Evolutionary conservation across 768 basidiomycete genomes (phyloP).

Genomic region (Leccinum pellstonianum): DNA sequence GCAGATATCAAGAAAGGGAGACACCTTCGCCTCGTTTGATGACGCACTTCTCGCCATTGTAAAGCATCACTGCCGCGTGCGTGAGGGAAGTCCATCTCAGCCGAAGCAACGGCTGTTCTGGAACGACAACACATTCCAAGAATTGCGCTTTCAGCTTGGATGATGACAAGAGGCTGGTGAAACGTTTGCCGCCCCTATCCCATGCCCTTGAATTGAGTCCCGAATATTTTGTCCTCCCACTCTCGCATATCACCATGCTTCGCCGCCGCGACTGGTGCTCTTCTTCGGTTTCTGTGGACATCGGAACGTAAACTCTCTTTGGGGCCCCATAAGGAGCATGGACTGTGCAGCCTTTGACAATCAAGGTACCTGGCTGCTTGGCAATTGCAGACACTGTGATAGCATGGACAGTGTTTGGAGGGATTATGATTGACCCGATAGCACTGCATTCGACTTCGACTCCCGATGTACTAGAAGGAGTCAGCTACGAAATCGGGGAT

Average conservation of each 20-base stretch:
- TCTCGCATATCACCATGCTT: conserved; percentile 62
- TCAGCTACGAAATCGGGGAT: conserved; percentile 5
- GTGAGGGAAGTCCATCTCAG: conserved; percentile 87
- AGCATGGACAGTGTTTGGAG: conserved; percentile 72
- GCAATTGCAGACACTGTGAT: conserved; percentile 71
- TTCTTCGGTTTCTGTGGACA: conserved; percentile 72
- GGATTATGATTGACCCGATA: conserved; percentile 57
- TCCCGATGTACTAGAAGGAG: conserved; percentile 69
- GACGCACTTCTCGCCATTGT: conserved; percentile 86
- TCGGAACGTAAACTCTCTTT: conserved; percentile 73
- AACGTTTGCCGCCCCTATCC: conserved; percentile 48
- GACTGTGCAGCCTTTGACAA: conserved; percentile 74
- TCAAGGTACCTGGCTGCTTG: conserved; percentile 59
- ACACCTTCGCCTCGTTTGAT: background rate
- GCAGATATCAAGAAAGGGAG: conserved; percentile 4
- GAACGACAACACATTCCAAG: conserved; percentile 79
- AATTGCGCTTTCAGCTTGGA: conserved; percentile 44
- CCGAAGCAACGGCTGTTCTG: conserved; percentile 83
- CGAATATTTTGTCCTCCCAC: conserved; percentile 65
- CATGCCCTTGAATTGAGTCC: conserved; percentile 73
- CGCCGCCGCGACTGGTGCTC: conserved; percentile 53
- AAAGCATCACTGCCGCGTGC: conserved; percentile 93
- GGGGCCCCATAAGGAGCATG: conserved; percentile 71
- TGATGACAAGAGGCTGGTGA: conserved; percentile 26
- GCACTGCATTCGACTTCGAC: conserved; percentile 67